Conservation (phyloP, 257 asterid species). For the Capsicum rhomboideum region DNA sequence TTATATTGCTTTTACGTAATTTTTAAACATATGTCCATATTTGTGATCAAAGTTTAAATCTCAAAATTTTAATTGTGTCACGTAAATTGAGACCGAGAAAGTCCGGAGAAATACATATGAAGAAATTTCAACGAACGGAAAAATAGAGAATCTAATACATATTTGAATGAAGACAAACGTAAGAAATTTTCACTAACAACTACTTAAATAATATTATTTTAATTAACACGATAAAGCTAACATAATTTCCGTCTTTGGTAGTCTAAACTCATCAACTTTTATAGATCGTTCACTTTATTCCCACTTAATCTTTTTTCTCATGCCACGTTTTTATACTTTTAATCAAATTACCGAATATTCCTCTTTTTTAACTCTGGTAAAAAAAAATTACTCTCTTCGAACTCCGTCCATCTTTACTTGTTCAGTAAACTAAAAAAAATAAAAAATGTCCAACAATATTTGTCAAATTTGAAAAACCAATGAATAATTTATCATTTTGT, state of each 20-base stretch:
- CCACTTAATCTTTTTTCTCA: not conserved
- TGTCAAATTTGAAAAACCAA: too few relatives aligned
- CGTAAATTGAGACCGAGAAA: too few relatives aligned
- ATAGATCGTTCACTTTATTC: not conserved
- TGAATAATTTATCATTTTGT: too few relatives aligned
- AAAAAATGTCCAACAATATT: too few relatives aligned
- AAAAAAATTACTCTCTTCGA: too few relatives aligned
- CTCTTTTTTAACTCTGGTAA: not conserved
- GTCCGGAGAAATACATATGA: not conserved
- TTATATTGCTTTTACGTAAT: too few relatives aligned
- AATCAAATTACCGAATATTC: not conserved
- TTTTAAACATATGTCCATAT: too few relatives aligned
- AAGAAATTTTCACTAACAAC: constrained; percentile 35
- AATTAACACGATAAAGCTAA: constrained; percentile 24
- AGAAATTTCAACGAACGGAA: not conserved
- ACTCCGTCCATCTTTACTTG: too few relatives aligned
- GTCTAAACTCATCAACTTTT: not conserved
- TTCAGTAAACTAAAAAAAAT: too few relatives aligned
- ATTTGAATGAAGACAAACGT: constrained; percentile 34
- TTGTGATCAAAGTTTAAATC: too few relatives aligned
- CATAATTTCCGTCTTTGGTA: constrained; percentile 4
- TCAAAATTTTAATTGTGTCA: too few relatives aligned
- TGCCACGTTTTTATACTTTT: not conserved
- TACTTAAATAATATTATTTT: constrained; percentile 13
- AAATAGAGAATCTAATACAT: constrained; percentile 32